Evolutionary conservation across 164 flowering plant genomes (phyloP), one percentile per base, ranked within the genome.

Genomic region (Brasenia schreberi): DNA sequence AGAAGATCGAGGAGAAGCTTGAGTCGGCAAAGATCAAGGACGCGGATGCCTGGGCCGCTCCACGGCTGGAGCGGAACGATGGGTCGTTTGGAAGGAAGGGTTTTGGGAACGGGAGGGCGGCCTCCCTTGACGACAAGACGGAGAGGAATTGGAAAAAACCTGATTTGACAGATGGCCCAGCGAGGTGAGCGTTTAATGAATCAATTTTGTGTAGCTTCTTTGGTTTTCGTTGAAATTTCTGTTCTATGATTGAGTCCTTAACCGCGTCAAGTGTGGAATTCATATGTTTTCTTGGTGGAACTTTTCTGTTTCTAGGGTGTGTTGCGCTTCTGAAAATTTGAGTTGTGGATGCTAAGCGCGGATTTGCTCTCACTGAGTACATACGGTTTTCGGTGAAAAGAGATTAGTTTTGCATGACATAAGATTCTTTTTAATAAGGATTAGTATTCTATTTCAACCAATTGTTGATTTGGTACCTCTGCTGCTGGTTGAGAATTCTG

Each of bases 1-100:
- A 89, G 87, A 84, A 90, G 81, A 82, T 92, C 73, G 99, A 92
- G 45, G 96, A 86, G 80, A 80, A 89, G 74, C 78, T 91, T 16
- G 97, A 85, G 67, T 66, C 81, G 4, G 19, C 76, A 67, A 94
- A 86, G 79, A 71, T 81, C 63, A 89, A 89, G 77, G 96, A 90
- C 64, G 58, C 43, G 16, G 72, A 70, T n/a, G 68, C 65, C 19
- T 56, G 39, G 17, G 81, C 79, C 52, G 76, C 71, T 6, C 42
- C 71, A 3, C 27, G 19, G 63, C 10, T 18, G 27, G 33, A 23
- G 33, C 27, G 63, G 19, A 23, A 23, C 27, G 63, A 61, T 18
- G 63, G 63, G 12, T 61, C 71, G 7, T 62, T 53, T 62, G 83
- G 81, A 65, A 82, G 70, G 77, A 79, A 72, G 69, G 67, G 81